phyloP scores from a whole-genome alignment of 768 basidiomycete species.

The Fomitopsis serialis region DNA sequence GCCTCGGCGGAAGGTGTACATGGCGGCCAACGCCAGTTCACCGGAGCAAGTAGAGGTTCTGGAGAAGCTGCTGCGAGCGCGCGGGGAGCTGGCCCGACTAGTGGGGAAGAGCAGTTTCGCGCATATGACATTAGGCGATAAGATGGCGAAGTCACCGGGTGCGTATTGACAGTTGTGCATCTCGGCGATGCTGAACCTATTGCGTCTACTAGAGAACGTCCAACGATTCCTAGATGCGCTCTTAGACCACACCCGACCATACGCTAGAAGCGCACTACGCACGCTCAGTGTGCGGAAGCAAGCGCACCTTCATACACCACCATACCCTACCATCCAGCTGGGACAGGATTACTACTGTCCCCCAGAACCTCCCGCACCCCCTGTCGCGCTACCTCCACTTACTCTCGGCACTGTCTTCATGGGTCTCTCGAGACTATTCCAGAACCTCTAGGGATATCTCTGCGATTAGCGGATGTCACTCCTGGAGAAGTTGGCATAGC shows the following conservation, averaged over 20 bases:
- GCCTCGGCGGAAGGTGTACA: conserved; percentile 75
- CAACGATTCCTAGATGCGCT: conserved; percentile 78
- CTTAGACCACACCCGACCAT: conserved; percentile 72
- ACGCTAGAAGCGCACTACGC: conserved; percentile 69
- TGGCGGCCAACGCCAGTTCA: conserved; percentile 75
- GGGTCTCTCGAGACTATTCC: conserved; percentile 87
- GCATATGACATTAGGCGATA: conserved; percentile 83
- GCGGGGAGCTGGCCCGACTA: conserved; percentile 78
- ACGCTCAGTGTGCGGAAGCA: conserved; percentile 70
- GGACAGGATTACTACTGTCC: conserved; percentile 96
- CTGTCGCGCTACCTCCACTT: conserved; percentile 65
- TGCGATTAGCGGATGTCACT: conserved; percentile 62
- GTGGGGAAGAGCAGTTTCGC: conserved; percentile 86
- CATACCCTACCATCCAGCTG: conserved; percentile 74
- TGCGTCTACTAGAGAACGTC: conserved; percentile 62
- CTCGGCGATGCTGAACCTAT: not conserved
- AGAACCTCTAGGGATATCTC: conserved; percentile 81
- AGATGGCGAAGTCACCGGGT: conserved; percentile 97
- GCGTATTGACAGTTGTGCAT: conserved; percentile 15
- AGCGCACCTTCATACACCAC: conserved; percentile 52
- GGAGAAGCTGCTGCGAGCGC: conserved; percentile 67
- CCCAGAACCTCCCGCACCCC: conserved; percentile 69
- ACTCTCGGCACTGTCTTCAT: conserved; percentile 90
- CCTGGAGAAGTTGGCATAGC: conserved; percentile 87
- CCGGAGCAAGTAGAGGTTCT: conserved; percentile 70